Conservation (phyloP, 2,329 filamentous ascomycete species). For the Fusarium verrucosum region DNA sequence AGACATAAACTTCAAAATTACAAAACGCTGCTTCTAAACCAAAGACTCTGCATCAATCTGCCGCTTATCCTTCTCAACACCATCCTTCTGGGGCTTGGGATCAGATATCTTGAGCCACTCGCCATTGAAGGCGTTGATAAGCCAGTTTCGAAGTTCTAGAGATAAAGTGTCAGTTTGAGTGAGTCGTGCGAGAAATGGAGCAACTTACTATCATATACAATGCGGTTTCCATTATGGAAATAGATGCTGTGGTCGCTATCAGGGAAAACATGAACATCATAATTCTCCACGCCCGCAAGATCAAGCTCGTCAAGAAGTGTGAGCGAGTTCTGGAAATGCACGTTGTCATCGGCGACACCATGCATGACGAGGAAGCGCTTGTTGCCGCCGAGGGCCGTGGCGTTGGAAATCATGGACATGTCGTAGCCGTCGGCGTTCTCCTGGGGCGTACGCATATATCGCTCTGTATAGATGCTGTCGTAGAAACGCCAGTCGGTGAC, state of each 20-base stretch:
- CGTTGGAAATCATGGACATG: conserved; percentile 77
- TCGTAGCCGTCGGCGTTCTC: conserved; percentile 82
- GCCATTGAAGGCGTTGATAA: conserved; percentile 97
- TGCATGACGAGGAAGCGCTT: conserved; percentile 96
- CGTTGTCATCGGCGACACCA: conserved; percentile 95
- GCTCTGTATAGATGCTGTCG: conserved; percentile 91
- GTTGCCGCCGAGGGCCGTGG: conserved; percentile 75
- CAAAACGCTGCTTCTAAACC: conserved; percentile 1
- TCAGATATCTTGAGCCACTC: conserved; percentile 78
- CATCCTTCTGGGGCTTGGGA: conserved; percentile 57
- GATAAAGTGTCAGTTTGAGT: conserved; percentile 1
- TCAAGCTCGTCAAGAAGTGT: conserved; percentile 88
- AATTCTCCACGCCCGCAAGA: conserved; percentile 83
- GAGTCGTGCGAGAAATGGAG: background rate
- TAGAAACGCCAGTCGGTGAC: conserved; percentile 99
- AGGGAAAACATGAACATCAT: conserved; percentile 95
- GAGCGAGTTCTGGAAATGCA: conserved; percentile 95
- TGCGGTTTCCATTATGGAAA: conserved; percentile 90
- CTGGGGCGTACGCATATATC: conserved; percentile 96
- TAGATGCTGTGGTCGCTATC: conserved; percentile 95
- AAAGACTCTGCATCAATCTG: background rate
- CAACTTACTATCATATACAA: conserved; percentile 91
- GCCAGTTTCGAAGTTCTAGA: conserved; percentile 83
- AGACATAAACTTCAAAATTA: background rate
- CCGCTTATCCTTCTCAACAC: conserved; percentile 37